Evolutionary conservation across 2,329 filamentous ascomycete species (phyloP).

Genomic region (Fonsecaea monophora): DNA sequence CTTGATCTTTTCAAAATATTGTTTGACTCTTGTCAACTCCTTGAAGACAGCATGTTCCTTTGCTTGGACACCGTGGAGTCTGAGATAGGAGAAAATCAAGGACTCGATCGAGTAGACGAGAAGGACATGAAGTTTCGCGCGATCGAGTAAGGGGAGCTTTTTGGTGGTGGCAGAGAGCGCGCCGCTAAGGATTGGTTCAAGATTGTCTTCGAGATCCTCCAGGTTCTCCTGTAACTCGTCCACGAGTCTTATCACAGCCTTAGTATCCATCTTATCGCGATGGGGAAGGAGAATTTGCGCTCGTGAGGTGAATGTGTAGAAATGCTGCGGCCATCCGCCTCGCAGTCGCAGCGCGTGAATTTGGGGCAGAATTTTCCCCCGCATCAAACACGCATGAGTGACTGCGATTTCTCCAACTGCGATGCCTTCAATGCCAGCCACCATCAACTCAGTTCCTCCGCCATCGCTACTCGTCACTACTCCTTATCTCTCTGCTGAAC

Average conservation of each 20-base stretch:
- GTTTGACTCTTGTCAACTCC: constrained; percentile 84
- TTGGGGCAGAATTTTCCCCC: not conserved
- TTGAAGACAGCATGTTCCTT: constrained; percentile 83
- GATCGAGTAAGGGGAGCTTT: constrained; percentile 89
- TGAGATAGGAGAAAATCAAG: constrained; percentile 76
- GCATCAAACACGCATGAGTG: not conserved
- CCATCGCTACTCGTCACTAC: not conserved
- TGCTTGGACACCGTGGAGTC: constrained; percentile 79
- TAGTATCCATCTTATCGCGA: constrained; percentile 28
- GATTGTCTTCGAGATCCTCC: constrained; percentile 75
- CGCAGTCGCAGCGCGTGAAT: not conserved
- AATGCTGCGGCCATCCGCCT: not conserved
- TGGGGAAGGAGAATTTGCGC: not conserved
- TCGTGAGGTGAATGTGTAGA: not conserved
- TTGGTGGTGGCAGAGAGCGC: constrained; percentile 71
- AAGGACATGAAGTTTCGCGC: constrained; percentile 90
- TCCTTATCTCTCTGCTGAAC: constrained; percentile 1
- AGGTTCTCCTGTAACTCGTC: constrained; percentile 78
- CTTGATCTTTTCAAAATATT: constrained; percentile 94
- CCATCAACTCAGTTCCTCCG: not conserved
- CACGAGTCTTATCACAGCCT: constrained; percentile 66
- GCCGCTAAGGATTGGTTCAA: constrained; percentile 74
- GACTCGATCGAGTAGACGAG: constrained; percentile 90
- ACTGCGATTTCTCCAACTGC: not conserved
- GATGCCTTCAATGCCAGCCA: not conserved